A percentile compares a stretch with the other conserved stretches of the same genome.
Conservation (phyloP, 164 flowering plant species). For the Kingdonia uniflora region DNA sequence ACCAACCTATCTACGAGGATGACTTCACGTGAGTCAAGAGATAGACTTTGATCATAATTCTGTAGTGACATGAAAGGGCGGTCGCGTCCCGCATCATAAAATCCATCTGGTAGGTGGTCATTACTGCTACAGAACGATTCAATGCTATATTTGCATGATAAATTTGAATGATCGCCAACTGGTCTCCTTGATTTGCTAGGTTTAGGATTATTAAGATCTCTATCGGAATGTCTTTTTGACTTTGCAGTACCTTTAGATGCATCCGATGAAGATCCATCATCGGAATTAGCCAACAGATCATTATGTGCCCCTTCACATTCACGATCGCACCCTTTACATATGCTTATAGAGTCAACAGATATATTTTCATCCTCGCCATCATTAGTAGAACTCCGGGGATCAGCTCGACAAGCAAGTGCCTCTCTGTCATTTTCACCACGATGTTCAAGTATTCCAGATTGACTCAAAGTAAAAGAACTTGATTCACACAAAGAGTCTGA, state of each 20-base stretch:
- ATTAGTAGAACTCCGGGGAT: constrained; percentile 12
- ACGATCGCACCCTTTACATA: constrained; percentile 11
- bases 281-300: constrained; percentile 15
- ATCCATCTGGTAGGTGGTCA: constrained; percentile 83
- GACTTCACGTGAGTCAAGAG: constrained; percentile 79
- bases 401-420: constrained; percentile 19
- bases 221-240: constrained; percentile 67
- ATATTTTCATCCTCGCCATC: constrained; percentile 19
- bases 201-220: constrained; percentile 69
- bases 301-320: constrained; percentile 17
- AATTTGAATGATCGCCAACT: constrained; percentile 17
- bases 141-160: constrained; percentile 55
- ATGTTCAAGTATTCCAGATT: constrained; percentile 20
- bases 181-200: constrained; percentile 67
- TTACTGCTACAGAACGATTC: constrained; percentile 58
- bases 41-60: constrained; percentile 48
- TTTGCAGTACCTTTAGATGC: constrained; percentile 22
- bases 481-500: constrained; percentile 16
- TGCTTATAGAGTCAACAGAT: constrained; percentile 16
- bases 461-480: constrained; percentile 18
- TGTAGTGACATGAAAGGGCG: constrained; percentile 67
- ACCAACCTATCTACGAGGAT: constrained; percentile 80
- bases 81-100: constrained; percentile 96
- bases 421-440: constrained; percentile 15
- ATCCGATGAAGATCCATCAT: constrained; percentile 29